phyloP scores from a whole-genome alignment of 192 early-diverging fungal genomes.

The Gamsiella multidivaricata region DNA sequence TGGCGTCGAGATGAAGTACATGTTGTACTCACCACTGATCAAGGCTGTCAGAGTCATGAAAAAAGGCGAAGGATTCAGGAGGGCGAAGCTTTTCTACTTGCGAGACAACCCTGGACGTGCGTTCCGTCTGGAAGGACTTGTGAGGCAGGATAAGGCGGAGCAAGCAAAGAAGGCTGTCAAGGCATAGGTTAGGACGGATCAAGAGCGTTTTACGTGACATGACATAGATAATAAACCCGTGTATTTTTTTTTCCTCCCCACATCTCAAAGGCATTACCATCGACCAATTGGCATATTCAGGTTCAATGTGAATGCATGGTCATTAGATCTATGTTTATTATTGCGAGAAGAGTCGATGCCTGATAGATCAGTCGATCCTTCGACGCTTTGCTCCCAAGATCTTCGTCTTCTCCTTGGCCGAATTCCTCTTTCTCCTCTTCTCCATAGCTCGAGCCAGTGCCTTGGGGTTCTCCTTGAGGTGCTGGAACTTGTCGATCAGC shows the following conservation, averaged over 20 bases:
- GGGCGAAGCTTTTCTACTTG: slow-evolving; percentile 83
- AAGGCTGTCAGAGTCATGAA: slow-evolving; percentile 76
- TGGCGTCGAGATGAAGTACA: slow-evolving; percentile 81
- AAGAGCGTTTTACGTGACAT: too few species aligned
- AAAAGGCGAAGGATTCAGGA: slow-evolving; percentile 65
- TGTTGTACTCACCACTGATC: slow-evolving; percentile 82
- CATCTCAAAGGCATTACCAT: too few species aligned
- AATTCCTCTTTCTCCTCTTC: slow-evolving; percentile 94
- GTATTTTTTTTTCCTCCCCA: too few species aligned
- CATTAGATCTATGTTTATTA: too few species aligned
- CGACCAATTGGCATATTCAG: too few species aligned
- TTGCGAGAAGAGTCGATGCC: too few species aligned
- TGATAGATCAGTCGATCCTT: slow-evolving; percentile 25
- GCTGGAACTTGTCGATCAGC: slow-evolving; percentile 86
- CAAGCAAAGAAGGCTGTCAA: slow-evolving; percentile 36
- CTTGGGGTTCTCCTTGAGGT: slow-evolving; percentile 69
- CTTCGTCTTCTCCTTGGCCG: slow-evolving; percentile 81
- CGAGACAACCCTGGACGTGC: slow-evolving; percentile 80
- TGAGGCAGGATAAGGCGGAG: slow-evolving; percentile 41
- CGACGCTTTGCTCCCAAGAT: slow-evolving; percentile 65
- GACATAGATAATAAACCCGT: too few species aligned
- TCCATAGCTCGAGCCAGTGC: slow-evolving; percentile 89
- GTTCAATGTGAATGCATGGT: too few species aligned
- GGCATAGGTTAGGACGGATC: too few species aligned
- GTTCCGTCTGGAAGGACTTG: slow-evolving; percentile 61